phyloP scores from a whole-genome alignment of 805 yeast genomes.

The Candida jianshihensis region DNA sequence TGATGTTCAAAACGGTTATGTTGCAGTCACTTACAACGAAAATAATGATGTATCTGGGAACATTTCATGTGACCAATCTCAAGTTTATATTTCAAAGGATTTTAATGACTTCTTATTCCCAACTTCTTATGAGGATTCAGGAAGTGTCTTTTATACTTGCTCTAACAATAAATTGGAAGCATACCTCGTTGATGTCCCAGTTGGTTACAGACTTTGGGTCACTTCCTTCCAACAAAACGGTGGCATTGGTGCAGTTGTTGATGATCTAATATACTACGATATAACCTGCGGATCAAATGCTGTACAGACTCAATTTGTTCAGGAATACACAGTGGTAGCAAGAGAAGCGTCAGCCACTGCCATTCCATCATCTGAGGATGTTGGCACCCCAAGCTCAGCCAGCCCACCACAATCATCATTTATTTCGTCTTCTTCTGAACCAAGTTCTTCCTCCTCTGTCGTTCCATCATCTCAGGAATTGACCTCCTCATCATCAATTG shows the following conservation, averaged over 20 bases:
- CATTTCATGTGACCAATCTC: constrained; percentile 16
- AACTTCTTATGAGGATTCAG: constrained; percentile 5
- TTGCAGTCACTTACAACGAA: constrained; percentile 19
- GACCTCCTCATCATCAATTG: no score
- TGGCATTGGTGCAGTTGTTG: constrained; percentile 1
- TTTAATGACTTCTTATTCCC: constrained; percentile 32
- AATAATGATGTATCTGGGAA: constrained; percentile 11
- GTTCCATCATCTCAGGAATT: no score
- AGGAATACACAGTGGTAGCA: constrained; percentile 4
- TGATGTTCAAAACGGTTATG: constrained; percentile 18
- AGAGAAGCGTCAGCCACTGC: constrained; percentile 18
- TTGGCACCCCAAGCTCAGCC: constrained; percentile 10
- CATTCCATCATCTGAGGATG: constrained; percentile 16
- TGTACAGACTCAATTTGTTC: neutral
- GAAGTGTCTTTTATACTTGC: constrained; percentile 18
- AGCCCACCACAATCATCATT: neutral
- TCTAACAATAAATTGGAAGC: constrained; percentile 12
- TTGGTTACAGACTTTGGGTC: constrained; percentile 23
- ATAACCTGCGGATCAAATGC: constrained; percentile 8
- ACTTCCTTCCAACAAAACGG: constrained; percentile 25
- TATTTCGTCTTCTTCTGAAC: neutral
- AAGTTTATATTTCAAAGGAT: constrained; percentile 18
- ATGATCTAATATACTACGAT: constrained; percentile 9
- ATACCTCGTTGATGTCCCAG: constrained; percentile 14
- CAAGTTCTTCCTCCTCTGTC: neutral